Evolutionary conservation across 179 eudicot species (phyloP).

Genomic region (Camellia oleifera): DNA sequence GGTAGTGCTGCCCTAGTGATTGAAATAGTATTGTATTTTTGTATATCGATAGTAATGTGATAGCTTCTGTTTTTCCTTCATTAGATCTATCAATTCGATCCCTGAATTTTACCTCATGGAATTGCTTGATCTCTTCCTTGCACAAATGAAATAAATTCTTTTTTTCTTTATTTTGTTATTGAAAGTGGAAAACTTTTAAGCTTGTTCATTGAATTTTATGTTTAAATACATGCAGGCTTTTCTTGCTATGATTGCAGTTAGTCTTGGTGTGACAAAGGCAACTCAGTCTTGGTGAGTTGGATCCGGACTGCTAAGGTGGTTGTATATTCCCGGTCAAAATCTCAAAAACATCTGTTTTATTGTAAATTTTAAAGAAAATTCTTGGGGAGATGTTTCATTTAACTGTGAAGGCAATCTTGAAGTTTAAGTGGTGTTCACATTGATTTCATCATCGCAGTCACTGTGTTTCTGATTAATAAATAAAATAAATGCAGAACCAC

Average conservation of each 20-base stretch:
- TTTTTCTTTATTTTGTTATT: background rate
- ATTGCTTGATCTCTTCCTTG: background rate
- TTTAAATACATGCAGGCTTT: constrained; percentile 43
- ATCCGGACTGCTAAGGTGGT: background rate
- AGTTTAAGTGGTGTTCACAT: background rate
- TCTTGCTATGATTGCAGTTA: constrained; percentile 51
- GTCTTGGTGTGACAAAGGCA: constrained; percentile 50
- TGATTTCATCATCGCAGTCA: background rate
- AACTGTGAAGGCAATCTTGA: background rate
- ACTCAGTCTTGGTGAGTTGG: constrained; percentile 46
- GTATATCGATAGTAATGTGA: background rate
- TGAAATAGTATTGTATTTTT: background rate
- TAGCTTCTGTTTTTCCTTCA: background rate
- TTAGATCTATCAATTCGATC: background rate
- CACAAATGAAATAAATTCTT: background rate
- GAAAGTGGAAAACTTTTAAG: background rate
- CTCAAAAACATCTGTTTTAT: background rate
- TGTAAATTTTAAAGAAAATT: background rate
- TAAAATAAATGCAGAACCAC: too few species aligned
- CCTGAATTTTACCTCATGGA: background rate
- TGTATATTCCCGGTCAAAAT: constrained; percentile 26
- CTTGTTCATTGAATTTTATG: background rate
- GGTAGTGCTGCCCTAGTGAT: background rate
- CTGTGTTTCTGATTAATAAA: too few species aligned
- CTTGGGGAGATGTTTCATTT: background rate